Evolutionary conservation across 176 grass and related monocot genomes (phyloP).

Genomic region (Tillandsia leiboldiana): DNA sequence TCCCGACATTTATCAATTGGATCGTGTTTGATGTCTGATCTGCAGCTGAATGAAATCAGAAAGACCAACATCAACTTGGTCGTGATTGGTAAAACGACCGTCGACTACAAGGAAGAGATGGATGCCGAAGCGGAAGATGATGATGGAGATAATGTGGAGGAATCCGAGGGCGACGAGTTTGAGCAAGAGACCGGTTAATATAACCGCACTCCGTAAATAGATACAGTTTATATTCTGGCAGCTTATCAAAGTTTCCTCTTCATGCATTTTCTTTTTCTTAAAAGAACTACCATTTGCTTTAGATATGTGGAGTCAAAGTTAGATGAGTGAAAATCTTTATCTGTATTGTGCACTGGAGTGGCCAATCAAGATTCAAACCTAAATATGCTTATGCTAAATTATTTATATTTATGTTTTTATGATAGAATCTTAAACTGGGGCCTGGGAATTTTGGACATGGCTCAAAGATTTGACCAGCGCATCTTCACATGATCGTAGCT

Average conservation of each 20-base stretch:
- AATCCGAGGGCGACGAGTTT: slow-evolving; percentile 89
- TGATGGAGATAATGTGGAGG: slow-evolving; percentile 72
- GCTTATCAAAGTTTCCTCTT: background rate
- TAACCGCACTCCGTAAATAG: background rate
- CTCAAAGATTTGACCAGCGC: too few species aligned
- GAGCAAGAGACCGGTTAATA: slow-evolving; percentile 79
- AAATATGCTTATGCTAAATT: too few species aligned
- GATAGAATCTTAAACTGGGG: too few species aligned
- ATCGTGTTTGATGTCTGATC: background rate
- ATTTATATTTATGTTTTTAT: too few species aligned
- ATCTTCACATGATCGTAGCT: too few species aligned
- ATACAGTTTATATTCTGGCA: background rate
- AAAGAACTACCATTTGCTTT: too few species aligned
- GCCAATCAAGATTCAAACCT: too few species aligned
- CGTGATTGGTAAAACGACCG: slow-evolving; percentile 61
- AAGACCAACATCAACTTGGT: slow-evolving; percentile 71
- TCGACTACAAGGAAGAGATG: slow-evolving; percentile 68
- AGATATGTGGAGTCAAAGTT: too few species aligned
- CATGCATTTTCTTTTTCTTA: background rate
- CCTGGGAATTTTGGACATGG: too few species aligned
- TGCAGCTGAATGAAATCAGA: slow-evolving; percentile 65
- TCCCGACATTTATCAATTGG: background rate
- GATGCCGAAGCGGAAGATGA: slow-evolving; percentile 79
- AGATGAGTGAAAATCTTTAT: too few species aligned
- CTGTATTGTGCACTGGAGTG: too few species aligned